phyloP scores from a whole-genome alignment of 2,329 filamentous ascomycete genomes.

The Venturia asperata region DNA sequence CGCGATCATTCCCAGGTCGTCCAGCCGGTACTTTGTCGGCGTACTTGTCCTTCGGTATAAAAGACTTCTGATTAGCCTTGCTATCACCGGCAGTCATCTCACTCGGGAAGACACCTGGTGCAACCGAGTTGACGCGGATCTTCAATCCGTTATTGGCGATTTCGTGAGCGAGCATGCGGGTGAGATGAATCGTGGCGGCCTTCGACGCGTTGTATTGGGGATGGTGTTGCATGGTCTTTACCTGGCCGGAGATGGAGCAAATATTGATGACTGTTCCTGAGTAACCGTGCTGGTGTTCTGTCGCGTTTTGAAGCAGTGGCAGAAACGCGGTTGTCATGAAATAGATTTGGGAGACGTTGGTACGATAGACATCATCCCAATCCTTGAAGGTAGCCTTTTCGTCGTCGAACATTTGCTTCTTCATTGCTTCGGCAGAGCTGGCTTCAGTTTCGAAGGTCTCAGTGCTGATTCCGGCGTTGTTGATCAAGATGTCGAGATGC shows the following conservation, averaged over 20 bases:
- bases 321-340: conserved; percentile 43
- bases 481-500: conserved; percentile 41
- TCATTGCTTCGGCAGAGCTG: conserved; percentile 37
- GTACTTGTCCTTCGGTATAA: conserved; percentile 48
- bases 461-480: conserved; percentile 42
- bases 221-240: conserved; percentile 42
- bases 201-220: conserved; percentile 46
- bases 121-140: conserved; percentile 51
- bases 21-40: conserved; percentile 43
- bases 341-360: conserved; percentile 43
- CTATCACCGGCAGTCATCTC: conserved; percentile 51
- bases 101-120: conserved; percentile 50
- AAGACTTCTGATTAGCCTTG: conserved; percentile 48
- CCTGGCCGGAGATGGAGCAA: conserved; percentile 39
- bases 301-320: conserved; percentile 39
- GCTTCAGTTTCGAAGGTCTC: conserved; percentile 35
- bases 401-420: conserved; percentile 40
- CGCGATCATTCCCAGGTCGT: conserved; percentile 50
- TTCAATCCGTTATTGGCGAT: conserved; percentile 46
- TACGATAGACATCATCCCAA: conserved; percentile 40
- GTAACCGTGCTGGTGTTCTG: conserved; percentile 37
- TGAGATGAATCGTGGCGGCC: conserved; percentile 48
- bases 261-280: conserved; percentile 43
- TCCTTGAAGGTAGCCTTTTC: conserved; percentile 36
- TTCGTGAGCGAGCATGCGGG: conserved; percentile 48